Evolutionary conservation across 352 stramenopile genomes (phyloP).

Genomic region (Pythium utonaiense): DNA sequence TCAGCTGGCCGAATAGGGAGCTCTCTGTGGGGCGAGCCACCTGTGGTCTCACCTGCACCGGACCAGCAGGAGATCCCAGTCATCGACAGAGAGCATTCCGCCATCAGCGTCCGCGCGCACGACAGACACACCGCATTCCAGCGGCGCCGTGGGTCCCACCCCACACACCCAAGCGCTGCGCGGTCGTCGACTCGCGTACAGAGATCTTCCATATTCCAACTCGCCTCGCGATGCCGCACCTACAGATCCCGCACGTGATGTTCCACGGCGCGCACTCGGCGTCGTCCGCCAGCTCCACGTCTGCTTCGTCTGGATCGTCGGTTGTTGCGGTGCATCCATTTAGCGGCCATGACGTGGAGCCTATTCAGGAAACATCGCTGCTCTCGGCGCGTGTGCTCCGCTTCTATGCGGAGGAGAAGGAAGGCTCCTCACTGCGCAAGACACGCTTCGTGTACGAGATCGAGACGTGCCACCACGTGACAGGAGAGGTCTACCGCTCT

Average conservation of each 20-base stretch:
- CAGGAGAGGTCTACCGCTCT: slow-evolving; percentile 48
- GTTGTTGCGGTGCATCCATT: slow-evolving; percentile 3
- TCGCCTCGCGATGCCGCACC: neutral
- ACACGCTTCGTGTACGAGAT: slow-evolving; percentile 73
- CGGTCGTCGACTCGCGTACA: neutral
- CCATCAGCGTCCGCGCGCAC: neutral
- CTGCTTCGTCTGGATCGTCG: neutral
- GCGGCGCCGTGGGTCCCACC: neutral
- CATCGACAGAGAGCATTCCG: neutral
- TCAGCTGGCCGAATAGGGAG: slow-evolving; percentile 4
- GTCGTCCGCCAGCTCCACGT: neutral
- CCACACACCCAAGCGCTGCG: neutral
- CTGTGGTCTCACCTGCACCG: neutral
- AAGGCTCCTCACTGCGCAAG: slow-evolving; percentile 47
- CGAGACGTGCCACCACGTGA: slow-evolving; percentile 61
- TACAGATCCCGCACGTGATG: neutral
- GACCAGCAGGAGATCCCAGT: neutral
- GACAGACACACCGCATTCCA: neutral
- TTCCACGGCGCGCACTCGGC: neutral
- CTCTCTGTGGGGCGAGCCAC: neutral
- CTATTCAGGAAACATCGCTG: slow-evolving; percentile 11
- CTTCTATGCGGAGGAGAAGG: slow-evolving; percentile 55
- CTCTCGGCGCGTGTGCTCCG: slow-evolving; percentile 56
- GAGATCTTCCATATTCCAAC: neutral
- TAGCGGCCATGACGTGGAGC: neutral